Evolutionary conservation across 2,329 filamentous ascomycete species (phyloP).

Genomic region (Fusarium buharicum): DNA sequence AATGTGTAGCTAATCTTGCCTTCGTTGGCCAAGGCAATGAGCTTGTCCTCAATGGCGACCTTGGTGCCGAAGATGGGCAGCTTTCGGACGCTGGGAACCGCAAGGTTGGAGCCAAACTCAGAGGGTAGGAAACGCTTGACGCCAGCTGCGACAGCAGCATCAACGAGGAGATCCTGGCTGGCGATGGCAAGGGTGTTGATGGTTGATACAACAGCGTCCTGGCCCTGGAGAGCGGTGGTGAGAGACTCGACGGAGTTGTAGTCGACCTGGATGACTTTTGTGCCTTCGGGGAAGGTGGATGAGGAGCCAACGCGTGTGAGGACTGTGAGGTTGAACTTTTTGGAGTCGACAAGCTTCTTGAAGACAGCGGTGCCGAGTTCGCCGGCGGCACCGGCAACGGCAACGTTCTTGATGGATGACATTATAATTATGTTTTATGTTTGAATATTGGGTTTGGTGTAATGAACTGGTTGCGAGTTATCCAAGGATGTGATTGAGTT

Average conservation of each 20-base stretch:
- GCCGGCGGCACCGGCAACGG: conserved; percentile 52
- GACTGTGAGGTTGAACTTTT: conserved; percentile 51
- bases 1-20: conserved; percentile 64
- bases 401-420: conserved; percentile 53
- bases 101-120: conserved; percentile 60
- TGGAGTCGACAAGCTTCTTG: conserved; percentile 46
- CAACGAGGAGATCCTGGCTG: conserved; percentile 57
- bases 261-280: conserved; percentile 51
- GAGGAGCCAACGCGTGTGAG: conserved; percentile 55
- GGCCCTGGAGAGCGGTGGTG: conserved; percentile 60
- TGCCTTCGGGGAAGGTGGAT: conserved; percentile 46
- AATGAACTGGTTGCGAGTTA: background rate
- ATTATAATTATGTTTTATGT: conserved; percentile 31
- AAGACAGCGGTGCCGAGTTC: conserved; percentile 49
- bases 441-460: too few relatives aligned
- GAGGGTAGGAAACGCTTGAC: conserved; percentile 71
- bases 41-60: conserved; percentile 52
- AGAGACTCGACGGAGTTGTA: conserved; percentile 60
- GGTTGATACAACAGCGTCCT: conserved; percentile 64
- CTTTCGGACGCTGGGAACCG: conserved; percentile 47
- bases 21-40: conserved; percentile 54
- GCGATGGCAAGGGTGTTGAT: conserved; percentile 53
- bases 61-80: conserved; percentile 66
- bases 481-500: too few relatives aligned
- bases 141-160: conserved; percentile 68